Conservation (phyloP, 139 green algal genomes). For the Desmodesmus armatus region DNA sequence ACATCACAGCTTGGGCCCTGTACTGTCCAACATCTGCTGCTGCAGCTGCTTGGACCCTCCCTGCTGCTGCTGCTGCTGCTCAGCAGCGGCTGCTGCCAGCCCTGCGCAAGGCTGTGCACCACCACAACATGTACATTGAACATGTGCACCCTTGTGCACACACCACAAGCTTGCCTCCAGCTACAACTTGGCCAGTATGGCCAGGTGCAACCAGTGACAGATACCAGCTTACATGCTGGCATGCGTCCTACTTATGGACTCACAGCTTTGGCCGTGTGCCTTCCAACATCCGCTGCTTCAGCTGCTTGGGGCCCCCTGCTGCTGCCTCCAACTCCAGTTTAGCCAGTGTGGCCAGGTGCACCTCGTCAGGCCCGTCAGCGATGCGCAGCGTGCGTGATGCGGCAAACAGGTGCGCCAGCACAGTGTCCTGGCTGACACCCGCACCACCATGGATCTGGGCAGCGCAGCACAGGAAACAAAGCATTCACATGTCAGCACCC, state of each 20-base stretch:
- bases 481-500: not conserved
- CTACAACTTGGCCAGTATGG: too few species aligned
- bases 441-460: conserved; percentile 79
- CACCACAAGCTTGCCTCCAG: too few species aligned
- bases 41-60: not conserved
- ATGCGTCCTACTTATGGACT: too few species aligned
- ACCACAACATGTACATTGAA: not conserved
- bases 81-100: not conserved
- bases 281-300: not conserved
- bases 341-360: conserved; percentile 95
- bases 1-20: not conserved
- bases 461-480: too few species aligned
- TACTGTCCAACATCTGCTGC: not conserved
- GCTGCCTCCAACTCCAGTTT: conserved; percentile 78
- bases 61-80: not conserved
- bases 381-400: conserved; percentile 92
- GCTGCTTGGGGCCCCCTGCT: not conserved
- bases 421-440: conserved; percentile 86
- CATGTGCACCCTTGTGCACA: too few species aligned
- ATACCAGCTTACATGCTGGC: too few species aligned
- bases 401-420: conserved; percentile 88
- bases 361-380: conserved; percentile 97
- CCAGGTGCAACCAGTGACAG: not conserved
- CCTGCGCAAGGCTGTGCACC: not conserved
- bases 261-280: too few species aligned